Conservation (phyloP, 2,329 filamentous ascomycete genomes). For the Aspergillus ibericus region DNA sequence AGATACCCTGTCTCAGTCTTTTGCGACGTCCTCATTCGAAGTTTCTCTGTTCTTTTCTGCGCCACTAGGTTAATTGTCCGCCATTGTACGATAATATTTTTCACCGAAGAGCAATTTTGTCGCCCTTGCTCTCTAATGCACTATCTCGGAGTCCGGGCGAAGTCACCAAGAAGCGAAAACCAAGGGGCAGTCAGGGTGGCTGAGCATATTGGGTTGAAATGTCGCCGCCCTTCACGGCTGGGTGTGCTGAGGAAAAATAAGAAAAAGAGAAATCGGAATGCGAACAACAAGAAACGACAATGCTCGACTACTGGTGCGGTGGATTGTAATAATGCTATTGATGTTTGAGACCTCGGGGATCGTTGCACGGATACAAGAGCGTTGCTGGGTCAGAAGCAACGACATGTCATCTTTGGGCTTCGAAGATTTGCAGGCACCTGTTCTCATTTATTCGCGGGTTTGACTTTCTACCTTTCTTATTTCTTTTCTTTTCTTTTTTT, state of each 20-base stretch:
- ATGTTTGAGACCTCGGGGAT: slow-evolving; percentile 11
- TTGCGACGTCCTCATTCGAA: slow-evolving; percentile 39
- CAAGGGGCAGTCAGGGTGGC: slow-evolving; percentile 7
- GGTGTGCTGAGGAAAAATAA: slow-evolving; percentile 9
- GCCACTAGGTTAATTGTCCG: slow-evolving; percentile 36
- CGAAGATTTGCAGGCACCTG: not conserved
- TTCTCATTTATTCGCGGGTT: slow-evolving; percentile 1
- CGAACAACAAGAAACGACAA: slow-evolving; percentile 18
- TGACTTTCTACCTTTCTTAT: slow-evolving; percentile 2
- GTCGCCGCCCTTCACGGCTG: slow-evolving; percentile 1
- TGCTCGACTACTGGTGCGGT: slow-evolving; percentile 17
- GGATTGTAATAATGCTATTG: slow-evolving; percentile 20
- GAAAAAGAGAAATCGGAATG: slow-evolving; percentile 12
- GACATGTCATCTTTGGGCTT: slow-evolving; percentile 3
- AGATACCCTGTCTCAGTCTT: slow-evolving; percentile 40
- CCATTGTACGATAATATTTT: slow-evolving; percentile 50
- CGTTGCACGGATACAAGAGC: slow-evolving; percentile 21
- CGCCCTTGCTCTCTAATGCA: slow-evolving; percentile 29
- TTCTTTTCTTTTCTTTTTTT: slow-evolving; percentile 4
- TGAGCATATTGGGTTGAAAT: slow-evolving; percentile 1
- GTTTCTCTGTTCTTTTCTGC: slow-evolving; percentile 34
- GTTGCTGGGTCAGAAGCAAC: slow-evolving; percentile 10
- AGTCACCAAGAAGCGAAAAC: slow-evolving; percentile 14
- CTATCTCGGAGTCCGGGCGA: slow-evolving; percentile 22
- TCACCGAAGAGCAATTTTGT: slow-evolving; percentile 27